A percentile compares a stretch with the other conserved stretches of the same genome.
Conservation (phyloP, 2,329 filamentous ascomycete species). For the Aquanectria penicillioides region DNA sequence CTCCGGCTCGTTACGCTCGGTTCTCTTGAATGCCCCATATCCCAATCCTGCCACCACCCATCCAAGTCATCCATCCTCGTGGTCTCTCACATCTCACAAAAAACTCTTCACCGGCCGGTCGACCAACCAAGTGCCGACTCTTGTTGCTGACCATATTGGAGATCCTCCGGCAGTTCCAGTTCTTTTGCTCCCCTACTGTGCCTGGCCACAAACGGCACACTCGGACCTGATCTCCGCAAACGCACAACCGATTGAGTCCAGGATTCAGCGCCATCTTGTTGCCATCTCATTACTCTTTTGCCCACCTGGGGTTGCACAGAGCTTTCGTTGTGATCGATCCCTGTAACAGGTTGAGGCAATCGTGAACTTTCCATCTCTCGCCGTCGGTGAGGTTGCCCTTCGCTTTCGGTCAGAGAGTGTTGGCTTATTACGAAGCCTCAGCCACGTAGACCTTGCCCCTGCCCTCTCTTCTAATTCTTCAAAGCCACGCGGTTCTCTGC, state of each 20-base stretch:
- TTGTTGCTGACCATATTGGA: conserved; percentile 4
- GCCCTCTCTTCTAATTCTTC: conserved; percentile 4
- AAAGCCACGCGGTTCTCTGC: conserved; percentile 20
- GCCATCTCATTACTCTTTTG: conserved; percentile 22
- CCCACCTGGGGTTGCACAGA: conserved; percentile 20
- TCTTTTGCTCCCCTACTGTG: conserved; percentile 9
- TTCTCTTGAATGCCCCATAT: no score
- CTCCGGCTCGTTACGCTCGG: not conserved
- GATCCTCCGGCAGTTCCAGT: conserved; percentile 23
- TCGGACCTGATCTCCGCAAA: conserved; percentile 36
- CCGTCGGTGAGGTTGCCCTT: conserved; percentile 23
- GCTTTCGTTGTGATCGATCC: not conserved
- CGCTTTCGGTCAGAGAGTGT: no score
- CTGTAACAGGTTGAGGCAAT: not conserved
- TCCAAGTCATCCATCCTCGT: not conserved
- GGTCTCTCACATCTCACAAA: no score
- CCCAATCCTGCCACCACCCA: no score
- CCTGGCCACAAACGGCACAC: conserved; percentile 27
- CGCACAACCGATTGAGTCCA: conserved; percentile 35
- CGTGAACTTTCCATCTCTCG: not conserved
- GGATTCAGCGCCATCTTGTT: conserved; percentile 33
- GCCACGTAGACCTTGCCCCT: conserved; percentile 18
- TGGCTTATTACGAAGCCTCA: conserved; percentile 20
- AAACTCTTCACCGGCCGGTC: no score
- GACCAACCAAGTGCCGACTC: not conserved